Conservation (phyloP, 306 rosid genomes). For the Mimosa bimucronata region DNA sequence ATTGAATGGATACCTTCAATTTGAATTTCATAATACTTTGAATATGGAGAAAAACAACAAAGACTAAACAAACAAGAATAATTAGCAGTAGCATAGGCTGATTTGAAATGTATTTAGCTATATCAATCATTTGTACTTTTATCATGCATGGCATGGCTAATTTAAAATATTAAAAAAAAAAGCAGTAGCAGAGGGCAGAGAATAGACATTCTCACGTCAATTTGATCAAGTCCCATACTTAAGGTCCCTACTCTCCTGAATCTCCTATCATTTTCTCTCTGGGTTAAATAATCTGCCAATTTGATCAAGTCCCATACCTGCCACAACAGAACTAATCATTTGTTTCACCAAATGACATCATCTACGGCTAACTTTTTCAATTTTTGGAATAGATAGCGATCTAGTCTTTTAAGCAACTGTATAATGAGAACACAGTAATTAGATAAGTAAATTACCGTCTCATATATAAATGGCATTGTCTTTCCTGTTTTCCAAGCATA, state of each 20-base stretch:
- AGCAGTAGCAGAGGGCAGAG: too few relatives aligned
- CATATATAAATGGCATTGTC: constrained; percentile 94
- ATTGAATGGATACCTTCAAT: constrained; percentile 71
- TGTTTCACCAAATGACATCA: constrained; percentile 25
- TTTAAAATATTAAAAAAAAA: too few relatives aligned
- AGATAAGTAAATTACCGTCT: constrained; percentile 73
- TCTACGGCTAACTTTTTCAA: constrained; percentile 25
- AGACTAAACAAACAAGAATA: constrained; percentile 30
- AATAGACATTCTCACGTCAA: too few relatives aligned
- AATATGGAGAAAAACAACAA: constrained; percentile 52
- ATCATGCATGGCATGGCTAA: too few relatives aligned
- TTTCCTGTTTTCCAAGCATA: constrained; percentile 80
- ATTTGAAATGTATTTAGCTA: too few relatives aligned
- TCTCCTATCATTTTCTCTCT: too few relatives aligned
- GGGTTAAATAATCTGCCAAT: constrained; percentile 81
- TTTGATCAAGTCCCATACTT: too few relatives aligned
- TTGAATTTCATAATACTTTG: constrained; percentile 50
- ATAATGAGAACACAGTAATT: constrained; percentile 20
- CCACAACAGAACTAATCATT: constrained; percentile 34
- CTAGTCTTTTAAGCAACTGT: constrained; percentile 23
- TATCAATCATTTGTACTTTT: too few relatives aligned
- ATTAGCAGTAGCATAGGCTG: too few relatives aligned
- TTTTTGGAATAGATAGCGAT: constrained; percentile 31
- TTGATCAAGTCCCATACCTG: constrained; percentile 96
- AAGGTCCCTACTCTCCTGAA: too few relatives aligned